Base-by-base conservation (phyloP, 768 basidiomycete species). In the Mycena indigotica region DNA sequence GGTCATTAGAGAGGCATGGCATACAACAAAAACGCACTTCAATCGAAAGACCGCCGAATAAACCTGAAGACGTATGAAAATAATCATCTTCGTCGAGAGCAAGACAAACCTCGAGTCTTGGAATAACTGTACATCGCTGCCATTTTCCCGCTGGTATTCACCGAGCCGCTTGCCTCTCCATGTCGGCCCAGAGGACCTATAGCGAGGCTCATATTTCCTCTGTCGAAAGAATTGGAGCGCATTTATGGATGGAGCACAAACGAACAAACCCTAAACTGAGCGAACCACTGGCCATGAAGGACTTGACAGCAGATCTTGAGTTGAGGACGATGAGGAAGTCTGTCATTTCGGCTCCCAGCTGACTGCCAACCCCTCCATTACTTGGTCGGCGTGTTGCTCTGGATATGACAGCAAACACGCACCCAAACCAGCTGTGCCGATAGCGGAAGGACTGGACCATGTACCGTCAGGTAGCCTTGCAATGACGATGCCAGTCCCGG, bases 71-170 rank as follows among this genome's bases (percentile, higher is more conserved):
- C n/a, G n/a, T n/a, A n/a, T n/a, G n/a, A n/a, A n/a, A n/a, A n/a
- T n/a, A n/a, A n/a, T n/a, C n/a, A n/a, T n/a, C n/a, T n/a, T n/a
- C n/a, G n/a, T n/a, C n/a, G n/a, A n/a, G n/a, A n/a, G n/a, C n/a
- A n/a, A n/a, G n/a, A n/a, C n/a, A n/a, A 81, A 21, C 96, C 96
- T 53, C 91, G 85, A 1, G 95, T 95, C 71, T 95, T 96, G 6
- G 88, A 90, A 67, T 94, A 94, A 67, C 88, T 91, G 71, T 93
- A 93, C 94, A 98, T 97, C 30, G 95, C 94, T 4, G 96, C 92
- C 4, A 97, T 76, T 67, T 87, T 91, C 45, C 95, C 95, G 50
- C 84, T 89, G 1, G 90, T 81, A 66, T 86, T 97, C 44, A 98
- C 62, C 0, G 92, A 79, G 17, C 93, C 95, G 58, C 75, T 80